Base-by-base conservation (phyloP, 2,329 filamentous ascomycete species). In the Ceratocystis huliohia region DNA sequence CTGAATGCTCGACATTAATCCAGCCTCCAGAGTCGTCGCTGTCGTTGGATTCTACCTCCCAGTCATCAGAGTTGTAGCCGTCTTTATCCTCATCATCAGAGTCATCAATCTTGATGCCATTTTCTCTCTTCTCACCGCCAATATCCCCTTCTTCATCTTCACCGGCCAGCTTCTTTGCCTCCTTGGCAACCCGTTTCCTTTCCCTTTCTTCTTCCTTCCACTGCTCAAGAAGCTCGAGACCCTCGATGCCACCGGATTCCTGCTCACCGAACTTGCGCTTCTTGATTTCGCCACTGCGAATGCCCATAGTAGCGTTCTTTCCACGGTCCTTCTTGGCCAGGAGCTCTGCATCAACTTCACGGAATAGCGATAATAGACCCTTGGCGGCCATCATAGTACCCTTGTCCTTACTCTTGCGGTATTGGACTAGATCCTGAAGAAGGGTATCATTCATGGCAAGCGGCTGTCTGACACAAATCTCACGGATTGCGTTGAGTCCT, bases 331-430 rank as follows among this genome's bases (percentile, higher is more conserved):
- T 85, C 80, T 91, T 95, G 76, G 88, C 88, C 68, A 99, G 79
- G 78, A 97, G 83, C 70, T 96, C 89, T 0, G 94, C 90, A 45
- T 88, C 91, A 15, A 96, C 88, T 73, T 97, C 92, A 71, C 94
- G 82, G 78, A 96, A 99, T 5, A 99, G 80, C 28, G 90, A 91
- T 53, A 99, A 80, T 5, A 99, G 79, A 69, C 94, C 93, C 75
- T 94, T 93, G 15, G 93, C 91, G 6, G 94, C 94, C 94, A 99
- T 97, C 84, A 96, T 92, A n/a, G 94, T 89, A 68, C 93, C 92
- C 79, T 97, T 99, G 74, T 99, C 94, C 74, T 99, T 99, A 74
- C 90, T 96, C 80, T 95, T 96, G 68, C 90, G 85, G 77, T 99
- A 97, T 79, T 94, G 88, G 8, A 97, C 91, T 64, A 99, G 78